These are phyloP conservation scores for Aspergillus pseudoviridinutans DNA, from an alignment of 2,329 filamentous ascomycete species.

Conservation along the genomic window DNA sequence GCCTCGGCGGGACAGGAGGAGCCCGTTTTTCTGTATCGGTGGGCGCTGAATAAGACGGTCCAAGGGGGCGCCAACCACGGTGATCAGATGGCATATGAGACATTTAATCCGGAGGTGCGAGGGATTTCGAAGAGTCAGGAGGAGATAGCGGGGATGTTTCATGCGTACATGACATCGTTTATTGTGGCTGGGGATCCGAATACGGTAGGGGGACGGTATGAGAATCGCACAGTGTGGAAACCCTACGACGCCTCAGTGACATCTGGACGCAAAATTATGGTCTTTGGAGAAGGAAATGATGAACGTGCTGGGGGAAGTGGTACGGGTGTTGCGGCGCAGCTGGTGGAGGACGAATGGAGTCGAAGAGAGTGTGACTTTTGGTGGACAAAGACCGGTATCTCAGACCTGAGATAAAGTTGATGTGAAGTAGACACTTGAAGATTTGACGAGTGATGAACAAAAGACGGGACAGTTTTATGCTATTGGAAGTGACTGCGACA, in stretches of 20 bases:
- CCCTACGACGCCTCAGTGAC: conserved; percentile 20
- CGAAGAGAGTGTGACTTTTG: conserved; percentile 47
- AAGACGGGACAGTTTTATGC: no score
- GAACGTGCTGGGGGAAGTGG: conserved; percentile 43
- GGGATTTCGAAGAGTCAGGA: conserved; percentile 39
- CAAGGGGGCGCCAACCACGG: conserved; percentile 47
- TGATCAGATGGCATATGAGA: conserved; percentile 49
- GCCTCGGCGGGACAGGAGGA: conserved; percentile 28
- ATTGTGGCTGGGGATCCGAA: conserved; percentile 48
- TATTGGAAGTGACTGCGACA: no score
- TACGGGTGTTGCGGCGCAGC: conserved; percentile 37
- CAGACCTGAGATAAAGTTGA: conserved; percentile 8
- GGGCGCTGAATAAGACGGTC: conserved; percentile 47
- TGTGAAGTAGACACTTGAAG: no score
- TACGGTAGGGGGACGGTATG: conserved; percentile 23
- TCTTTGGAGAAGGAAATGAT: conserved; percentile 48
- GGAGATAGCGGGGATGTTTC: conserved; percentile 40
- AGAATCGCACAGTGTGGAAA: conserved; percentile 35
- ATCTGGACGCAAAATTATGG: conserved; percentile 36
- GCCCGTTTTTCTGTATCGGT: conserved; percentile 52
- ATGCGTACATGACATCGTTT: conserved; percentile 50
- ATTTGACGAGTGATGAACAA: no score
- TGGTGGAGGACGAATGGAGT: conserved; percentile 41
- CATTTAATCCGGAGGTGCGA: conserved; percentile 34
- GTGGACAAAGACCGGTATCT: conserved; percentile 34